These are phyloP conservation scores for Hericium erinaceus DNA, from an alignment of 768 basidiomycete genomes.

Conservation along the genomic window DNA sequence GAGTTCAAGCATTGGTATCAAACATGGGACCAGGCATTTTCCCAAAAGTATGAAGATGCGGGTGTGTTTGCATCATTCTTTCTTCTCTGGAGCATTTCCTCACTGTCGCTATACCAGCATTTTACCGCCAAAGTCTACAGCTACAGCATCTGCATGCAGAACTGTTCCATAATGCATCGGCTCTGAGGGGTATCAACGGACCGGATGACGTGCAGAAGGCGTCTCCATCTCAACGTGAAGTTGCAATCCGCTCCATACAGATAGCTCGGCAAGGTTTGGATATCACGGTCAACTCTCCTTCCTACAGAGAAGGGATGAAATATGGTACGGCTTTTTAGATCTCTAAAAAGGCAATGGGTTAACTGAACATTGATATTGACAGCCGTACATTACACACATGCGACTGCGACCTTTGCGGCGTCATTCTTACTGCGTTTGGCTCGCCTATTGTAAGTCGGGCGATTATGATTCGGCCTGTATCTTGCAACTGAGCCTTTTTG, in stretches of 20 bases:
- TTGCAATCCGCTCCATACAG: conserved; percentile 76
- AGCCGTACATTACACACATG: conserved; percentile 90
- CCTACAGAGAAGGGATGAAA: conserved; percentile 87
- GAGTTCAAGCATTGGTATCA: conserved; percentile 80
- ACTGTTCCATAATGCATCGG: conserved; percentile 77
- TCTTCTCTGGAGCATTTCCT: background rate
- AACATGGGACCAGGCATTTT: conserved; percentile 72
- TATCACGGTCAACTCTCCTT: conserved; percentile 74
- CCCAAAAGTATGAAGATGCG: conserved; percentile 75
- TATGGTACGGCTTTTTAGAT: conserved; percentile 46
- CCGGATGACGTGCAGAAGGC: conserved; percentile 83
- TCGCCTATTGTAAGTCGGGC: conserved; percentile 66
- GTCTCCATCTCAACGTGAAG: conserved; percentile 64
- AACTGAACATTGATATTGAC: background rate
- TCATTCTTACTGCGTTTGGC: conserved; percentile 82
- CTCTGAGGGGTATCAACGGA: conserved; percentile 72
- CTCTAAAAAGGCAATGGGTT: background rate
- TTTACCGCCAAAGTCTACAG: conserved; percentile 82
- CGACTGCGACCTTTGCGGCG: conserved; percentile 88
- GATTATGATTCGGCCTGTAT: background rate
- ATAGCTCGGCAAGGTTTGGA: conserved; percentile 76
- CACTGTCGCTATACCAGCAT: conserved; percentile 34
- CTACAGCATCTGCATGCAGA: conserved; percentile 86
- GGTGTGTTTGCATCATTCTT: conserved; percentile 31
- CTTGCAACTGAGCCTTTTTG: background rate